Evolutionary conservation across 176 grass and related monocot species (phyloP).

Genomic region (Rhynchospora breviuscula): DNA sequence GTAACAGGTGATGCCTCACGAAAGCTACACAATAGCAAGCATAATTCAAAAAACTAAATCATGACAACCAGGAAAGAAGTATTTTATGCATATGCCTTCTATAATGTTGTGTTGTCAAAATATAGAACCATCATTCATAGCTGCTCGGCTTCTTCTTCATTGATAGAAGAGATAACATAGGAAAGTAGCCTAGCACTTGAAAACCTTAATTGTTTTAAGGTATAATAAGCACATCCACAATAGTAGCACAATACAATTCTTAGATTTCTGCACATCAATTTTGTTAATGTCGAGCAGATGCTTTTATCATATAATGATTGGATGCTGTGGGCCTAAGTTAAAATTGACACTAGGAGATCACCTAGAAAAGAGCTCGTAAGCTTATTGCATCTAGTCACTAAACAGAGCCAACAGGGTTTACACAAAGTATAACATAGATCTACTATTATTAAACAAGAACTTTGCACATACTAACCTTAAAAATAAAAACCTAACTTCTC

Average conservation of each 20-base stretch:
- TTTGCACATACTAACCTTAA: slow-evolving; percentile 16
- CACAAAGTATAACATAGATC: background rate
- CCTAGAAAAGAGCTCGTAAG: background rate
- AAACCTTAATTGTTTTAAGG: background rate
- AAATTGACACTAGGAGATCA: background rate
- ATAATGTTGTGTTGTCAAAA: background rate
- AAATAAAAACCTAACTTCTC: background rate
- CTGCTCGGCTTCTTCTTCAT: background rate
- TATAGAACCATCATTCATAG: no score
- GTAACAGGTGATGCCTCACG: background rate
- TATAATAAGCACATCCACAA: background rate
- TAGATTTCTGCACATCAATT: background rate
- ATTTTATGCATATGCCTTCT: background rate
- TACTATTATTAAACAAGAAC: slow-evolving; percentile 20
- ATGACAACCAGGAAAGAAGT: background rate
- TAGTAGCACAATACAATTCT: background rate
- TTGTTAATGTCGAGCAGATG: background rate
- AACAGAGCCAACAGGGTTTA: background rate
- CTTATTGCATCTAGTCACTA: slow-evolving; percentile 8
- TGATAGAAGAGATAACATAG: background rate
- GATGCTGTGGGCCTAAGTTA: background rate
- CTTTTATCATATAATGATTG: background rate
- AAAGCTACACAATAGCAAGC: background rate
- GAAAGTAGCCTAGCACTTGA: background rate
- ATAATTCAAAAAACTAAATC: background rate